These are phyloP conservation scores for Massariosphaeria phaeospora DNA, from an alignment of 495 filamentous ascomycete species.

Conservation along the genomic window DNA sequence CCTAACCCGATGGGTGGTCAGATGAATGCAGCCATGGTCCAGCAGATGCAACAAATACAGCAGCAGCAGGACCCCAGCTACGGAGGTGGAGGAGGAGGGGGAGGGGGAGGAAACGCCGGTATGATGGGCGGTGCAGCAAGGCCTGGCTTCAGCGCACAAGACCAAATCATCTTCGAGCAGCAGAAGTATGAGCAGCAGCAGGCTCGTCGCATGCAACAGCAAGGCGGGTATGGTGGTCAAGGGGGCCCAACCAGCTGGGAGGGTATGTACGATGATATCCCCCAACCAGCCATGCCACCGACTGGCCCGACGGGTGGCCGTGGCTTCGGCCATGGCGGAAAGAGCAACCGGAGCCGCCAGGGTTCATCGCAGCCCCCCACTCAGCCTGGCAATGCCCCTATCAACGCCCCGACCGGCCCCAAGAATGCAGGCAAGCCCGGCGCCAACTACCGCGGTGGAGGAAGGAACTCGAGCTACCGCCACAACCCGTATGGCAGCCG, in stretches of 20 bases:
- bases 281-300: conserved; percentile 65
- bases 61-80: conserved; percentile 31
- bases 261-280: conserved; percentile 98
- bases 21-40: conserved; percentile 67
- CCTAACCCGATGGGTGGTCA: conserved; percentile 49
- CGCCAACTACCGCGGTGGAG: conserved; percentile 90
- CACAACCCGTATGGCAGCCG: conserved; percentile 73
- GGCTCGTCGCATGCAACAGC: conserved; percentile 42
- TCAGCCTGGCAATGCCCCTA: conserved; percentile 67
- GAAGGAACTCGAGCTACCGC: conserved; percentile 57
- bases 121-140: conserved; percentile 35
- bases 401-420: conserved; percentile 91
- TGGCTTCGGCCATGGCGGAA: conserved; percentile 26
- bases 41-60: conserved; percentile 63
- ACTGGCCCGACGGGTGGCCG: conserved; percentile 52
- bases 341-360: conserved; percentile 42
- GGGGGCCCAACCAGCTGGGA: conserved; percentile 82
- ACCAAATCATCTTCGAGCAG: conserved; percentile 79
- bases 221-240: conserved; percentile 33
- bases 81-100: conserved; percentile 16
- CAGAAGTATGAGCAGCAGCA: conserved; percentile 80
- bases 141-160: conserved; percentile 55
- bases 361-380: conserved; percentile 37
- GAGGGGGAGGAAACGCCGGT: conserved; percentile 4
- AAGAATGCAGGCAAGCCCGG: conserved; percentile 93